Evolutionary conservation across 306 rosid species (phyloP), one percentile per base, ranked within the genome.

Genomic region (barrel medic (Medicago truncatula)): DNA sequence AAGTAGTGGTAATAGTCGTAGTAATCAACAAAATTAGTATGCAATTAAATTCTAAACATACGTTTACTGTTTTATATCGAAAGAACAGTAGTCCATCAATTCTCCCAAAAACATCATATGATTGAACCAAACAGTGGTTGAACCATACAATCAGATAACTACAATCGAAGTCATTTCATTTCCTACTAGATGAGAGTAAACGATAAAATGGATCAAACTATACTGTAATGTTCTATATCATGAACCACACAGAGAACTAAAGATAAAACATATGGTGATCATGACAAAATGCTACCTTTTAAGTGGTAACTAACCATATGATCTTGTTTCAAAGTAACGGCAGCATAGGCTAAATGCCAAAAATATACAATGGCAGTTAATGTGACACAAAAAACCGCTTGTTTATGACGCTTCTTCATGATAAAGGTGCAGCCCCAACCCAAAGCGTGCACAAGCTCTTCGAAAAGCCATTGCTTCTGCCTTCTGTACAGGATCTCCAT

Each of bases 391-490:
- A 81, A 52, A 47, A 36, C 20, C 4, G 9, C 36, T 53, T 31
- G 20, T 70, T 81, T 81, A 89, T 14, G 87, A 75, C 59, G 83
- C 28, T 39, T 92, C 97, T 80, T 88, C 96, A 5, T 87, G 90
- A 78, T 88, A 92, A 76, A 90, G 97, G 85, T 92, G 92, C 70
- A 92, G 98, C 7, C 96, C 98, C 11, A 90, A 86, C 4, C 96
- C 96, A 67, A 90, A 79, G 54, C 91, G 98, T 4, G 96, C 96
- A 87, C 98, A 92, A 82, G 96, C 98, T 64, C 98, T 89, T 54
- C 98, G 90, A 77, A 92, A 90, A 76, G 96, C 98, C 96, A 90
- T 92, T 56, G 96, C 91, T 85, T 90, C 98, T n/a, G 96, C 98
- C 80, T 90, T 92, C 78, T 90, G 94, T 2, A 92, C 84, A 18